Base-by-base conservation (phyloP, 164 flowering plant genomes). In the Piper betle region DNA sequence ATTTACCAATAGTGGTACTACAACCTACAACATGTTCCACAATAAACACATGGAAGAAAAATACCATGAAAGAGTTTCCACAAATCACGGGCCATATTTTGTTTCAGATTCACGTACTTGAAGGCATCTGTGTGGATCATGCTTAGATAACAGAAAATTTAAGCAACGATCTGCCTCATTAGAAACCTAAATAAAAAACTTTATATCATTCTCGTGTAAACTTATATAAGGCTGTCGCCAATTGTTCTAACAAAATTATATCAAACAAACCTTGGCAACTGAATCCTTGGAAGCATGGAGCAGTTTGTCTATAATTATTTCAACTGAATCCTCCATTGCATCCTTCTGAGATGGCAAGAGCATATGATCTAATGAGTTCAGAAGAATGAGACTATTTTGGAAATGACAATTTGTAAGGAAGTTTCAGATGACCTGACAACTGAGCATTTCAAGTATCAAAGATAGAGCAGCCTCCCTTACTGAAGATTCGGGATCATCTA, bases 281-380 rank as follows among this genome's bases (percentile, higher is more conserved):
- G 58, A 60, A 73, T 88, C 97, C 74, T 87, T 85, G 6, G 89
- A 68, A 58, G 83, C 85, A 77, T 91, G 85, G 64, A 94, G 97
- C 75, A 94, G 71, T 76, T 94, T 94, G 72, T 94, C 99, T 64
- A 88, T 82, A 39, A 88, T 88, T 70, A 94, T 82, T 75, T 94
- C 99, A 61, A 94, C 72, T 33, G 96, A 91, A 72, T 94, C 96
- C 70, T 88, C 99, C 89, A 94, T 90, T 56, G 84, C 60, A 41
- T 79, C 82, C 71, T 82, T 94, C 99, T 94, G 84, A 12, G 70
- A 46, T n/a, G 46, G n/a, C 20, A 42, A 5, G 39, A 39, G 15
- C 4, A 20, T 38, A 1, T 18, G 3, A 39, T 15, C 3, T 46
- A 2, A 46, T 46, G 50, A 46, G 50, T 8, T 46, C 11, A 46